Evolutionary conservation across 768 basidiomycete species (phyloP).

Genomic region (Lepiota venenata): DNA sequence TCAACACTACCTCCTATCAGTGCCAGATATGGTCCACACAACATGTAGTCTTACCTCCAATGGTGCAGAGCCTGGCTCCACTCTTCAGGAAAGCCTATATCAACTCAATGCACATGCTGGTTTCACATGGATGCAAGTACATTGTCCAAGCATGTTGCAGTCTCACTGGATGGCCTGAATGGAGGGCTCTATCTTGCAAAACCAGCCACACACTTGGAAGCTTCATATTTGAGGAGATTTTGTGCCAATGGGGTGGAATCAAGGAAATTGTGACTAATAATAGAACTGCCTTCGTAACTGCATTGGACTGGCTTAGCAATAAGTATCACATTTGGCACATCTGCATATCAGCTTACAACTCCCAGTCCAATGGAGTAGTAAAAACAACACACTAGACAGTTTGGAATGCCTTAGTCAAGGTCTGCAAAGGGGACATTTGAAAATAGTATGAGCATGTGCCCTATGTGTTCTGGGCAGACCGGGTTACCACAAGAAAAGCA

Average conservation of each 20-base stretch:
- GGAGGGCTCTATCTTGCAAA: slow-evolving; percentile 22
- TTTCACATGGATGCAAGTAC: slow-evolving; percentile 26
- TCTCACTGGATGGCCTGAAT: slow-evolving; percentile 31
- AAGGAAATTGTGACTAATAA: slow-evolving; percentile 38
- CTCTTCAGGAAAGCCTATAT: slow-evolving; percentile 34
- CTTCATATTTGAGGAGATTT: slow-evolving; percentile 20
- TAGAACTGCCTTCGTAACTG: slow-evolving; percentile 26
- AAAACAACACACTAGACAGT: slow-evolving; percentile 21
- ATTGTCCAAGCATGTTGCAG: slow-evolving; percentile 34
- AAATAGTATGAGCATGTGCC: slow-evolving; percentile 24
- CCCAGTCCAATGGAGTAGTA: slow-evolving; percentile 30
- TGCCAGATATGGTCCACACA: slow-evolving; percentile 23
- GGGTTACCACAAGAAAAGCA: slow-evolving; percentile 20
- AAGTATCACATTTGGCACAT: slow-evolving; percentile 28
- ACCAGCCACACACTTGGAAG: slow-evolving; percentile 20
- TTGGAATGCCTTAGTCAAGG: slow-evolving; percentile 23
- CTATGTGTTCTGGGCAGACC: slow-evolving; percentile 27
- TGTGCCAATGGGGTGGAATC: slow-evolving; percentile 26
- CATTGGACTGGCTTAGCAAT: slow-evolving; percentile 13
- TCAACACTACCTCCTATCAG: slow-evolving; percentile 23
- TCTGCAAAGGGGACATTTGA: slow-evolving; percentile 17
- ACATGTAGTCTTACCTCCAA: slow-evolving; percentile 22
- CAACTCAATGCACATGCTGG: slow-evolving; percentile 39
- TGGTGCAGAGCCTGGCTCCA: slow-evolving; percentile 20
- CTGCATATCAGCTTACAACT: slow-evolving; percentile 23